Evolutionary conservation across 2,329 filamentous ascomycete species (phyloP).

Genomic region (Kalmusia sp.): DNA sequence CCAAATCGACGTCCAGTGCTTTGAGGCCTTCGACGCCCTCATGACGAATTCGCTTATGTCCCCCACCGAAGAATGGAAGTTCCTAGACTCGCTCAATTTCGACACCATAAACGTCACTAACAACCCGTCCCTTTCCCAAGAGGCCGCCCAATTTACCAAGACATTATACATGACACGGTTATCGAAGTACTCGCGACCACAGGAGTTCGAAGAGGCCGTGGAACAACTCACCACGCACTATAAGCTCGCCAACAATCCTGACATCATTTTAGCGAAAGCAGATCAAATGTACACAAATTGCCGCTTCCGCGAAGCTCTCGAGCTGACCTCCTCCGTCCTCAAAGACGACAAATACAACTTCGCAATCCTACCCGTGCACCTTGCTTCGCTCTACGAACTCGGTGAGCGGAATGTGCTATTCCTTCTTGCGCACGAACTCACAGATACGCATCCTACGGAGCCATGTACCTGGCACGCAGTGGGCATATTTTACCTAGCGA

Average conservation of each 20-base stretch:
- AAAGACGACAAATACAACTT: constrained; percentile 89
- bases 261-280: constrained; percentile 87
- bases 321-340: constrained; percentile 83
- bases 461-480: constrained; percentile 94
- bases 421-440: constrained; percentile 88
- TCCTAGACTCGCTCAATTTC: constrained; percentile 88
- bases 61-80: constrained; percentile 87
- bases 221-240: constrained; percentile 95
- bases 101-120: constrained; percentile 75
- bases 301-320: constrained; percentile 85
- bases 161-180: constrained; percentile 95
- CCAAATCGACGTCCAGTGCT: constrained; percentile 95
- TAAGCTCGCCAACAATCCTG: constrained; percentile 82
- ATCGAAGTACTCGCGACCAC: constrained; percentile 91
- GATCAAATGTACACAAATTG: constrained; percentile 95
- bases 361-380: constrained; percentile 84
- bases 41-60: constrained; percentile 95
- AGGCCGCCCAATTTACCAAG: constrained; percentile 91
- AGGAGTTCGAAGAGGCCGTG: constrained; percentile 81
- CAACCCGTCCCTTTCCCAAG: constrained; percentile 74
- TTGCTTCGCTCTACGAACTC: constrained; percentile 90
- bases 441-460: constrained; percentile 89
- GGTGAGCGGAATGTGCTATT: constrained; percentile 87
- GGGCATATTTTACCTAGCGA: constrained; percentile 91
- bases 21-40: constrained; percentile 96